A percentile compares a stretch with the other conserved stretches of the same genome.
Conservation (phyloP, 2,329 filamentous ascomycete species). For the Arthroderma uncinatum region DNA sequence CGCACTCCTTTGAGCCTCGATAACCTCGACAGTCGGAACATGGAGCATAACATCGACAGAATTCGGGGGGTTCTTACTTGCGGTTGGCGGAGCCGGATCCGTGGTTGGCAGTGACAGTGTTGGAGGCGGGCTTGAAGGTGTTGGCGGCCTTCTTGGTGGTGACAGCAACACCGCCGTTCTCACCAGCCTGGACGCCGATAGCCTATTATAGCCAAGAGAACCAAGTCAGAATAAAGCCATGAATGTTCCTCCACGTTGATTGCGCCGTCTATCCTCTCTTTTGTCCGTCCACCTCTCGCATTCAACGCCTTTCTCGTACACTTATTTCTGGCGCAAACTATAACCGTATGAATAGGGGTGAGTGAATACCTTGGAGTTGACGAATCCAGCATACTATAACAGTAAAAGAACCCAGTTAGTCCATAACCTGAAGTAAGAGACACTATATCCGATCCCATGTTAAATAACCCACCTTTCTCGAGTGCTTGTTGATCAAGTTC, state of each 20-base stretch:
- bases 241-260: neutral
- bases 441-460: conserved; percentile 9
- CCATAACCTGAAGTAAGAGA: neutral
- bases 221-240: neutral
- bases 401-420: conserved; percentile 17
- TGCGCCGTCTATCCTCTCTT: neutral
- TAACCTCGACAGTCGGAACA: too few species aligned
- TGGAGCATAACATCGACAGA: neutral
- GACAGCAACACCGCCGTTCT: conserved; percentile 71
- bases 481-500: conserved; percentile 86
- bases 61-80: conserved; percentile 50
- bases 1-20: neutral
- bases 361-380: conserved; percentile 72
- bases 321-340: neutral
- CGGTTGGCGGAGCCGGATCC: conserved; percentile 61
- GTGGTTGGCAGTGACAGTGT: conserved; percentile 56
- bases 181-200: conserved; percentile 61
- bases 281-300: neutral
- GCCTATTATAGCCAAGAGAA: conserved; percentile 45
- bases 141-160: conserved; percentile 72
- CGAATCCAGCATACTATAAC: conserved; percentile 72
- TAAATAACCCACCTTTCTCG: conserved; percentile 61
- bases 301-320: neutral
- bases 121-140: conserved; percentile 60
- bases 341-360: neutral